phyloP scores from a whole-genome alignment of 306 rosid genomes.

The Sesbania bispinosa region DNA sequence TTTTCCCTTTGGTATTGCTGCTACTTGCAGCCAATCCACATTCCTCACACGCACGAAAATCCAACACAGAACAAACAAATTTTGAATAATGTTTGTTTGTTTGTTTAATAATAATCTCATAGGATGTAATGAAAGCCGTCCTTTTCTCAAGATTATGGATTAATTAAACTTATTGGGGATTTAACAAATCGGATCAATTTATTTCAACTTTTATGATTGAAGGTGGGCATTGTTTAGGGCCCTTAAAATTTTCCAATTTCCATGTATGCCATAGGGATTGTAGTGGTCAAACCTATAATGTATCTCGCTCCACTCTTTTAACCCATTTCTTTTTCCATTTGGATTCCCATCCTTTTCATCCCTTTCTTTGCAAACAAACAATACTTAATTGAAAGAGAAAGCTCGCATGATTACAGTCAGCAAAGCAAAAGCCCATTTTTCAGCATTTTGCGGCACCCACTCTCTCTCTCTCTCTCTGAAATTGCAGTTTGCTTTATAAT shows the following conservation, averaged over 20 bases:
- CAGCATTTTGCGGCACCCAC: conserved; percentile 48
- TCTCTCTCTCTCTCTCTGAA: too few species aligned
- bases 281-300: conserved; percentile 65
- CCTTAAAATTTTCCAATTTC: conserved; percentile 28
- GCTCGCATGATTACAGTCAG: conserved; percentile 43
- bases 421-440: conserved; percentile 47
- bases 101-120: conserved; percentile 5
- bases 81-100: conserved; percentile 25
- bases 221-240: conserved; percentile 42
- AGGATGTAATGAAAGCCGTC: conserved; percentile 26
- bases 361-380: conserved; percentile 47
- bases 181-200: conserved; percentile 21
- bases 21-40: conserved; percentile 40
- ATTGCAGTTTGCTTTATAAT: neutral
- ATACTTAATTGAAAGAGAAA: conserved; percentile 34
- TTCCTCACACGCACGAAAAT: conserved; percentile 25
- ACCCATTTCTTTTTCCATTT: conserved; percentile 37
- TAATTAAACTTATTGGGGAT: neutral
- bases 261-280: too few species aligned
- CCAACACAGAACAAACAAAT: conserved; percentile 29
- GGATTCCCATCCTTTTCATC: conserved; percentile 67
- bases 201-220: too few species aligned
- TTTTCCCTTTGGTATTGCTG: conserved; percentile 28
- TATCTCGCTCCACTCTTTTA: conserved; percentile 31
- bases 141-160: conserved; percentile 32